Evolutionary conservation across 2,329 filamentous ascomycete species (phyloP).

Genomic region (Colletotrichum theobromicola): DNA sequence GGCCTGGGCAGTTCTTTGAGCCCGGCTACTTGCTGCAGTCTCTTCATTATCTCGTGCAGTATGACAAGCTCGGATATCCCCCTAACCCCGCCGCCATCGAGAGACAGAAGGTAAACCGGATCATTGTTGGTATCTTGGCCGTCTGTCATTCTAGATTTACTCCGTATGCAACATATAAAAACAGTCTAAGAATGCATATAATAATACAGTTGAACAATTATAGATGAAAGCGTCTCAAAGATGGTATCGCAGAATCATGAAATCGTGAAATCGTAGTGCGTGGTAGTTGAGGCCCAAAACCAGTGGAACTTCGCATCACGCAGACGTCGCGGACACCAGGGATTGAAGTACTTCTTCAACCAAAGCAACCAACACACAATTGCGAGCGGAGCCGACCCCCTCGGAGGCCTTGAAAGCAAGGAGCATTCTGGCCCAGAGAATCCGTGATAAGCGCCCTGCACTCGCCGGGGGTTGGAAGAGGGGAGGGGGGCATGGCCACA

Average conservation of each 20-base stretch:
- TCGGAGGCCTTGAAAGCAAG: neutral
- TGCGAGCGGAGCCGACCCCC: neutral
- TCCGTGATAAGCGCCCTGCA: neutral
- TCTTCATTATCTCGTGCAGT: constrained; percentile 29
- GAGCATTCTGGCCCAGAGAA: neutral
- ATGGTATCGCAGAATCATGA: neutral
- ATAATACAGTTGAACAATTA: neutral
- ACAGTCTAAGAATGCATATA: neutral
- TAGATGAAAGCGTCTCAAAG: neutral
- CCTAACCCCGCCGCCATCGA: constrained; percentile 4
- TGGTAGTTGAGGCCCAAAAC: neutral
- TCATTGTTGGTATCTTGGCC: neutral
- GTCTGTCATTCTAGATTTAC: neutral
- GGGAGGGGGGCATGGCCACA: neutral
- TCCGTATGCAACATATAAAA: neutral
- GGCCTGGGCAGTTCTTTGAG: constrained; percentile 25
- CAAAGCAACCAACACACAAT: neutral
- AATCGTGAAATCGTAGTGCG: neutral
- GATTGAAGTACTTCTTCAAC: neutral
- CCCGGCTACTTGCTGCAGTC: constrained; percentile 15
- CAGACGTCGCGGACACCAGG: neutral
- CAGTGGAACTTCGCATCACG: neutral
- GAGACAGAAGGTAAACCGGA: constrained; percentile 14
- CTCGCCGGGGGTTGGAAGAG: neutral
- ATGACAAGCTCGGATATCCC: constrained; percentile 30